Base-by-base conservation (phyloP, 345 rosid genomes). In the Anacardium occidentale region DNA sequence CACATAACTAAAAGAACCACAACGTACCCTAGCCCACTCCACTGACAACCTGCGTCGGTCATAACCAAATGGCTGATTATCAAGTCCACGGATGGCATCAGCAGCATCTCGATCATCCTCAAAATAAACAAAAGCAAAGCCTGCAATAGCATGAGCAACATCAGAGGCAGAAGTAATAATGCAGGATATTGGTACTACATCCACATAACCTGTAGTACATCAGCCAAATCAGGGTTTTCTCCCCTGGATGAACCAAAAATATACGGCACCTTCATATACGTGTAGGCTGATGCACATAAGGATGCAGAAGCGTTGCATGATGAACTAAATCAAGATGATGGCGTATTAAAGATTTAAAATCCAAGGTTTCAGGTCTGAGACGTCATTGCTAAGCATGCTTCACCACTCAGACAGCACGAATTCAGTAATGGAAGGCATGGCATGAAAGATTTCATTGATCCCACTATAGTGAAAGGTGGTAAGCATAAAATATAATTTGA, bases 21-120 rank as follows among this genome's bases (percentile, higher is more conserved):
- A 56, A 62, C 76, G 45, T 60, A 91, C 95, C 90, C 85, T 89
- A 7, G 98, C 97, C 97, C 95, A 91, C 82, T 93, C 95, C 58
- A 89, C 95, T 0, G 95, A 91, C 60, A 93, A 74, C 76, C 77
- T 82, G 40, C 93, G 92, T 63, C 79, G 81, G 68, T 89, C 90
- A 80, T 93, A 88, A 50, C 98, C 98, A 78, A 89, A 93, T 37
- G 92, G 87, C 7, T 47, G 20, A 66, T 83, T 84, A 80, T 93
- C 97, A 53, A 85, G 82, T 25, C 84, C 91, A 7, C 85, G 89
- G 57, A 93, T 91, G 64, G 95, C 93, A 80, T 89, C 93, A 26
- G 86, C 89, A 75, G 95, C 98, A 89, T 93, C 95, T n/a, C 86
- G 90, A 53, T 91, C 95, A 69, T 91, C 92, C 83, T 91, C 95